A percentile compares a stretch with the other conserved stretches of the same genome.
Conservation (phyloP, 192 early-diverging fungal species). For the Mortierella claussenii region DNA sequence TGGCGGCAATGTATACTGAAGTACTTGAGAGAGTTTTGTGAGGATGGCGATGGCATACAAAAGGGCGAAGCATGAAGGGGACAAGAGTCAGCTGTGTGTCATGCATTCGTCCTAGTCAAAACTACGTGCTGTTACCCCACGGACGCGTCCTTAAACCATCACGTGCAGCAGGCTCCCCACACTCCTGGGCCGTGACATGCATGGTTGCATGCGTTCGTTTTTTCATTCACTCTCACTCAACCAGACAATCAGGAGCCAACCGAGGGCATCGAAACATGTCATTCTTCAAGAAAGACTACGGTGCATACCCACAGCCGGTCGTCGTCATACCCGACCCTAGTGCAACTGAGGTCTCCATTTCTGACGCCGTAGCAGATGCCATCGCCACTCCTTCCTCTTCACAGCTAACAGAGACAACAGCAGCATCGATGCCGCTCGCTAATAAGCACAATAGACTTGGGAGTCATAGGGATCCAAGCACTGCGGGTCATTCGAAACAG, state of each 20-base stretch:
- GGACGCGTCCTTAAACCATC: too few relatives aligned
- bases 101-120: too few relatives aligned
- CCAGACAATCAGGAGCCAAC: too few relatives aligned
- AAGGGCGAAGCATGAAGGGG: too few relatives aligned
- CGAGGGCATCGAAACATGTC: constrained; percentile 11
- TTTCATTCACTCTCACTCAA: neutral
- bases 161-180: too few relatives aligned
- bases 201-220: too few relatives aligned
- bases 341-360: constrained; percentile 7
- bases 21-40: too few relatives aligned
- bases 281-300: constrained; percentile 38
- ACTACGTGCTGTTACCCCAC: too few relatives aligned
- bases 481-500: neutral
- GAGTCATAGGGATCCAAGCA: neutral
- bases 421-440: neutral
- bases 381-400: constrained; percentile 10
- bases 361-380: constrained; percentile 23
- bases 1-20: too few relatives aligned
- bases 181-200: too few relatives aligned
- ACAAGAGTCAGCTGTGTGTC: too few relatives aligned
- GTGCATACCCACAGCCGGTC: constrained; percentile 42
- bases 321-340: constrained; percentile 30
- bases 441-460: neutral
- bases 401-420: neutral
- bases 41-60: too few relatives aligned